Base-by-base conservation (phyloP, 495 filamentous ascomycete genomes). In the Cetradonia linearis region DNA sequence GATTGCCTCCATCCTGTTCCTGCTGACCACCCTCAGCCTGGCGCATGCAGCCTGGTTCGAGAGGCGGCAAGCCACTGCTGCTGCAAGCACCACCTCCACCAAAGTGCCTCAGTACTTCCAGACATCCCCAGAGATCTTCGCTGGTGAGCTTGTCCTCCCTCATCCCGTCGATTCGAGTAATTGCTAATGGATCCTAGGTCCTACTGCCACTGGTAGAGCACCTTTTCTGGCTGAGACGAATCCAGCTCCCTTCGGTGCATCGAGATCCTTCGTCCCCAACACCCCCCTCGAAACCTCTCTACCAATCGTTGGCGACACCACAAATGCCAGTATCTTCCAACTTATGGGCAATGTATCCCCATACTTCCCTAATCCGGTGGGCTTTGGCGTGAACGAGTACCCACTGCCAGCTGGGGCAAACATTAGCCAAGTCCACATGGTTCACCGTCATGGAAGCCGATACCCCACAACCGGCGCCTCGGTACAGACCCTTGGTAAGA, bases 141-240 rank as follows among this genome's bases (percentile, higher is more conserved):
- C 66, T 40, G 69, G 69, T 70, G 57, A 55, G 62, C 34, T 37
- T 2, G 14, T 14, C 9, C 18, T 34, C 7, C 9, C n/a, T 9
- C 23, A 38, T n/a, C 11, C 25, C 1, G 11, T 34, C 33, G 18
- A 31, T 50, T 34, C 33, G 37, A 28, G 44, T 23, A 34, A 34
- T 14, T 42, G 63, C 20, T 54, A 54, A 61, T 53, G 23, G 52
- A 47, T 36, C 49, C 25, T 70, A 67, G 82, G 82, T 11, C 77
- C 79, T 16, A 84, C 80, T 0, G 73, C 76, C n/a, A 84, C 83
- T 4, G 81, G 83, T 6, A 66, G 66, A 38, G 71, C 78, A 2
- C 75, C 81, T 1, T 83, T 82, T 65, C 66, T 85, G 11, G 83
- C 81, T 3, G 73, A 81, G 68, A 83, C 72, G 25, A 79, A 81